phyloP scores from a whole-genome alignment of 129 eudicot species.

The sunflower (Helianthus annuus) region DNA sequence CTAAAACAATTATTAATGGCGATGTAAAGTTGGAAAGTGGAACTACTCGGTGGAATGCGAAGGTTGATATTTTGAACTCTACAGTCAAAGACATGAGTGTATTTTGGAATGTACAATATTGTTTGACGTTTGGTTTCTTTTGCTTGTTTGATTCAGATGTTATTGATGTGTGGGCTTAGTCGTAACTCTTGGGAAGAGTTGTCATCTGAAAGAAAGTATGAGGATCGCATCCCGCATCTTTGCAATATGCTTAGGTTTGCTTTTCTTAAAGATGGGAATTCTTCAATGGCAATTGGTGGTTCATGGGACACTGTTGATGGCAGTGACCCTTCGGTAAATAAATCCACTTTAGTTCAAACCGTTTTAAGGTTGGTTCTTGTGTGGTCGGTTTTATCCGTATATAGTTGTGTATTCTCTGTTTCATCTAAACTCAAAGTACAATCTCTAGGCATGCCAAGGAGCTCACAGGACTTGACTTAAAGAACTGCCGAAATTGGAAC shows the following conservation, averaged over 20 bases:
- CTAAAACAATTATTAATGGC: conserved; percentile 22
- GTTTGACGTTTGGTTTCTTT: not conserved
- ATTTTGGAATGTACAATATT: not conserved
- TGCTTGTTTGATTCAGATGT: conserved; percentile 50
- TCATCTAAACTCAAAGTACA: not conserved
- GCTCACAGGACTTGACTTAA: conserved; percentile 71
- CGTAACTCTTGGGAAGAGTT: conserved; percentile 81
- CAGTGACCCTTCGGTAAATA: conserved; percentile 74
- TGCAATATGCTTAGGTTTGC: conserved; percentile 93
- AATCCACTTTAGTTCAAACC: conserved; percentile 66
- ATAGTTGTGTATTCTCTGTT: too few species aligned
- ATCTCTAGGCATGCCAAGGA: conserved; percentile 73
- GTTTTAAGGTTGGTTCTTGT: conserved; percentile 54
- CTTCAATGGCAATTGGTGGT: conserved; percentile 87
- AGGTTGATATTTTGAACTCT: conserved; percentile 46
- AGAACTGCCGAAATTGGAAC: conserved; percentile 79
- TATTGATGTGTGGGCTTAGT: conserved; percentile 96
- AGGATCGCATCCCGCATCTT: conserved; percentile 86
- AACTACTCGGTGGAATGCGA: conserved; percentile 77
- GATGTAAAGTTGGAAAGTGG: conserved; percentile 34
- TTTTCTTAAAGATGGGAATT: conserved; percentile 52
- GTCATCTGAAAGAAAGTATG: conserved; percentile 72
- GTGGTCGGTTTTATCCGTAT: not conserved
- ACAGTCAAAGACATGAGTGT: not conserved
- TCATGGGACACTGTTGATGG: conserved; percentile 90